Base-by-base conservation (phyloP, 495 filamentous ascomycete species). In the Clohesyomyces aquaticus region DNA sequence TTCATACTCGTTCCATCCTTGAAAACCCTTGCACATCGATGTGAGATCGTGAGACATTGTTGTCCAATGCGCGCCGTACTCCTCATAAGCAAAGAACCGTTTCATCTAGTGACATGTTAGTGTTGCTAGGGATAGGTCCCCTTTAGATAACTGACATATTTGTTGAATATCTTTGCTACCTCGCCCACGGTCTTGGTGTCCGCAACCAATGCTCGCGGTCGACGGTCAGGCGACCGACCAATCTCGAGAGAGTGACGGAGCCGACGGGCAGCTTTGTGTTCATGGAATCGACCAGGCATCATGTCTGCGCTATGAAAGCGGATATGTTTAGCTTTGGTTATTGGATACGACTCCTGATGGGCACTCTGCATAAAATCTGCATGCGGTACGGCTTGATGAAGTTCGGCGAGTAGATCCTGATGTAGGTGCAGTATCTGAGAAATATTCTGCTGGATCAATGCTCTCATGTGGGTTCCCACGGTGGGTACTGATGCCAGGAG, bases 1-100 rank as follows among this genome's bases (percentile, higher is more conserved):
- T 65, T 96, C 92, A 68, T 89, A 93, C 4, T 82, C 80, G 49
- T 83, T 78, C 90, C 91, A 96, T n/a, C 87, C 81, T 23, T 88
- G 84, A 57, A 92, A 80, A 12, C 82, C 83, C 47, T 83, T 83
- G 38, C 88, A 87, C 16, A 88, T 77, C 9, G 85, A 78, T n/a
- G 83, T 82, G 27, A 93, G 76, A 59, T 94, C 91, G 65, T 89
- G 85, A 27, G 86, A 81, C 77, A 96, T 87, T 55, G 90, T 73
- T 65, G 96, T 90, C 76, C 93, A 96, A 73, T 91, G 91, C 50
- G 86, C 86, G 27, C 88, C 89, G 66, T 94, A 98, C 59, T 93
- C 88, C 72, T 93, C 89, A 72, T 98, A 98, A 23, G 84, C 78
- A 71, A 88, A 87, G 73, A 97, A 94, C 0, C 87, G 87, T 55